Evolutionary conservation across 169 alveolate genomes (phyloP).

Genomic region (Amoebophrya sp.): DNA sequence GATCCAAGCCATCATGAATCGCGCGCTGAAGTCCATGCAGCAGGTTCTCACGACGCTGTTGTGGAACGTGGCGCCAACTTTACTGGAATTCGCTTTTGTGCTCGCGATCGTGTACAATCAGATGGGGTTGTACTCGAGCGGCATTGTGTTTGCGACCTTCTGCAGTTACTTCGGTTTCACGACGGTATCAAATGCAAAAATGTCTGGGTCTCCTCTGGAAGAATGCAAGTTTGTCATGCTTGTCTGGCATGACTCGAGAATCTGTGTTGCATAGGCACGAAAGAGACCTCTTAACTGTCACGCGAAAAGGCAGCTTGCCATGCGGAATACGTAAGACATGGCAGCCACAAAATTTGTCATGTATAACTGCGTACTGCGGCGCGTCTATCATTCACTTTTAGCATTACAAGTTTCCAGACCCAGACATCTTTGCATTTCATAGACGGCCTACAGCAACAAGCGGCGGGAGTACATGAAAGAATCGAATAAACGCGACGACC

Average conservation of each 20-base stretch:
- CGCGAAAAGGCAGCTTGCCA: too few species aligned
- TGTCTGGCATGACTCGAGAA: neutral
- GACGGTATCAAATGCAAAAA: neutral
- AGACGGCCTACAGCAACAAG: constrained; percentile 37
- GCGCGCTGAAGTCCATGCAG: constrained; percentile 46
- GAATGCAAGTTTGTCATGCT: neutral
- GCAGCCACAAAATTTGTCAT: too few species aligned
- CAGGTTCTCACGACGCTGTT: constrained; percentile 47
- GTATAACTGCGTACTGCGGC: too few species aligned
- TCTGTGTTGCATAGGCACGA: too few species aligned
- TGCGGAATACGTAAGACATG: too few species aligned
- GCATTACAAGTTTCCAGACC: too few species aligned
- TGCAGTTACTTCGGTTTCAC: neutral
- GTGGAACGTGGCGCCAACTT: constrained; percentile 2
- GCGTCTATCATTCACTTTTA: too few species aligned
- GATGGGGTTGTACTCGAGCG: neutral
- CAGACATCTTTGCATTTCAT: neutral
- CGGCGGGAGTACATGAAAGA: constrained; percentile 44
- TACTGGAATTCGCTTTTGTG: neutral
- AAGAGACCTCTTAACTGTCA: too few species aligned
- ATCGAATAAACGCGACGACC: constrained; percentile 31
- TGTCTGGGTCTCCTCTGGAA: neutral
- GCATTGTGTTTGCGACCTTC: neutral
- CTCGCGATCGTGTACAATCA: neutral
- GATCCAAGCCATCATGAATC: constrained; percentile 44